Conservation (phyloP, 2,329 filamentous ascomycete genomes). For the Stylonectria norvegica region DNA sequence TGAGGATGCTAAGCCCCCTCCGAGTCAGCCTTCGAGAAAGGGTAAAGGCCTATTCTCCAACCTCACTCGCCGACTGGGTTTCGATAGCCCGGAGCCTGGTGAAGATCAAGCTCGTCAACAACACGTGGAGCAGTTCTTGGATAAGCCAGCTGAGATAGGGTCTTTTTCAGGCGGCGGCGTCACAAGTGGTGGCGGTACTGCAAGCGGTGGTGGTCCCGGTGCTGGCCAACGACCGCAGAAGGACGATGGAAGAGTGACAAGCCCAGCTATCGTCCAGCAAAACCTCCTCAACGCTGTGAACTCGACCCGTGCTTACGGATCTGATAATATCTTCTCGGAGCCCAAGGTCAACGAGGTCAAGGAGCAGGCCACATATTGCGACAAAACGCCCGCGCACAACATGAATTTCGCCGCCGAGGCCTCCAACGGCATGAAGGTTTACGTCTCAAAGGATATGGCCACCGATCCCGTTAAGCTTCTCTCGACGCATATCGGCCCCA, state of each 20-base stretch:
- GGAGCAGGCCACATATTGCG: slow-evolving; percentile 84
- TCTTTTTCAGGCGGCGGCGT: slow-evolving; percentile 14
- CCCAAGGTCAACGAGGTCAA: slow-evolving; percentile 70
- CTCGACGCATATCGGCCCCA: slow-evolving; percentile 52
- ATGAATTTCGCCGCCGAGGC: slow-evolving; percentile 68
- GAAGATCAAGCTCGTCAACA: slow-evolving; percentile 41
- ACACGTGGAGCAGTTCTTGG: slow-evolving; percentile 43
- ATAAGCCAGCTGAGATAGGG: slow-evolving; percentile 25
- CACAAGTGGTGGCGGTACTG: slow-evolving; percentile 10
- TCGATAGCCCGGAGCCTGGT: slow-evolving; percentile 50
- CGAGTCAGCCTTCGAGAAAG: slow-evolving; percentile 36
- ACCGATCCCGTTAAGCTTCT: slow-evolving; percentile 54
- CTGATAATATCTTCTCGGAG: slow-evolving; percentile 66
- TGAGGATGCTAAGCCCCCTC: slow-evolving; percentile 40
- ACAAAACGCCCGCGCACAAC: slow-evolving; percentile 70
- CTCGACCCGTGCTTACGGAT: slow-evolving; percentile 73
- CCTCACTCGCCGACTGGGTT: slow-evolving; percentile 64
- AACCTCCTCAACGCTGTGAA: slow-evolving; percentile 76
- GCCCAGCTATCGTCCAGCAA: slow-evolving; percentile 59
- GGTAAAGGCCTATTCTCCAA: slow-evolving; percentile 64
- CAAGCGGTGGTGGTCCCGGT: too few relatives aligned
- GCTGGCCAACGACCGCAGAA: slow-evolving; percentile 23
- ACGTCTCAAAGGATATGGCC: slow-evolving; percentile 57
- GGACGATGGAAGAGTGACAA: slow-evolving; percentile 55
- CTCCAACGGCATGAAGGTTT: slow-evolving; percentile 70